Percentiles rank a stretch among this genome's conserved stretches.
Evolutionary conservation across 2,329 filamentous ascomycete species (phyloP).

Genomic region (Sporothrix inflata): DNA sequence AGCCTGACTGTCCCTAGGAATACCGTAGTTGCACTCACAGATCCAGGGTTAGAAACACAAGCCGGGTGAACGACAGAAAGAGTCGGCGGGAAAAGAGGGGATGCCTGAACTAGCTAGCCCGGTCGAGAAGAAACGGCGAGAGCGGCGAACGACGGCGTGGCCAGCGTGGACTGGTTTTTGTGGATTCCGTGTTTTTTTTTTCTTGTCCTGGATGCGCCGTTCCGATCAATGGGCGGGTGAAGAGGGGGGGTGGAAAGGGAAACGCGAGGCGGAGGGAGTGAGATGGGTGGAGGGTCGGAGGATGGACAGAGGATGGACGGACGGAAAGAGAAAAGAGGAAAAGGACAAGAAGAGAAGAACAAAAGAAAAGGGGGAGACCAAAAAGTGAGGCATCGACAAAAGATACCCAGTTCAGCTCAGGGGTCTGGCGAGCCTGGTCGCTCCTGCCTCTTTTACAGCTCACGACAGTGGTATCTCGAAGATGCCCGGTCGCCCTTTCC

Average conservation of each 20-base stretch:
- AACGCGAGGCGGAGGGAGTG: constrained; percentile 14
- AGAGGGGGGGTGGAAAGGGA: background rate
- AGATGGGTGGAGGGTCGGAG: constrained; percentile 15
- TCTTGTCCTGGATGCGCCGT: constrained; percentile 22
- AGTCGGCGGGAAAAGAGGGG: background rate
- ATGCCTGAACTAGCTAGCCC: constrained; percentile 22
- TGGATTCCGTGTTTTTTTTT: constrained; percentile 26
- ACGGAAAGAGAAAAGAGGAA: background rate
- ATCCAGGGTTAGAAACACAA: constrained; percentile 25
- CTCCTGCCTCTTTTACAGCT: constrained; percentile 5
- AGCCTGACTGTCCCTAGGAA: background rate
- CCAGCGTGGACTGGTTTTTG: constrained; percentile 28
- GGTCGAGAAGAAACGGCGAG: constrained; percentile 24
- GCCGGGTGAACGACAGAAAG: constrained; percentile 26
- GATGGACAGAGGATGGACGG: background rate
- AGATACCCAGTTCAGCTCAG: background rate
- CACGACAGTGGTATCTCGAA: background rate
- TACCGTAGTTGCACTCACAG: background rate
- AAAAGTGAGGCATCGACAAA: background rate
- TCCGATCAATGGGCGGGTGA: constrained; percentile 14
- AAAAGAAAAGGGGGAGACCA: background rate
- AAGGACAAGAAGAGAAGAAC: background rate
- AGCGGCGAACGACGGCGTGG: constrained; percentile 27
- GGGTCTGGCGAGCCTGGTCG: background rate
- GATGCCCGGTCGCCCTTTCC: background rate